Conservation (phyloP, 176 grass and related monocot genomes). For the Pontederia paniculata region DNA sequence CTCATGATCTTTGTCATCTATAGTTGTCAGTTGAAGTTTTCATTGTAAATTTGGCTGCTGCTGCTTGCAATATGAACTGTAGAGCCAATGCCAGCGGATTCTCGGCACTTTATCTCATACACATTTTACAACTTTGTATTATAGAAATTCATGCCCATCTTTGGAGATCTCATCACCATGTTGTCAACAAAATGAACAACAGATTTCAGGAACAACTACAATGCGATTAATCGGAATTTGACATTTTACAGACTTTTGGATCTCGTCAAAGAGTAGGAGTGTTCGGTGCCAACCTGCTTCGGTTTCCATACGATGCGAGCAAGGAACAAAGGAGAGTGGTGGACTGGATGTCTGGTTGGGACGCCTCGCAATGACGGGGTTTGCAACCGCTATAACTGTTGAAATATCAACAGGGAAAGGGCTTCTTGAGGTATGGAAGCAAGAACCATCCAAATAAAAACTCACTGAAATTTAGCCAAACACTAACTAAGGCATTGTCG, state of each 20-base stretch:
- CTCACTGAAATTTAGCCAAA: neutral
- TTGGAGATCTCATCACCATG: too few relatives aligned
- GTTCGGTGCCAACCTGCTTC: conserved; percentile 4
- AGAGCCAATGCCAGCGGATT: too few relatives aligned
- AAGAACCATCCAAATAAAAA: neutral
- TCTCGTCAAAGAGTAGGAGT: conserved; percentile 28
- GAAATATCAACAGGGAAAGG: conserved; percentile 77
- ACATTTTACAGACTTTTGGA: conserved; percentile 18
- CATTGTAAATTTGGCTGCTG: too few relatives aligned
- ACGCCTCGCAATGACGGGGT: conserved; percentile 69
- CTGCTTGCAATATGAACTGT: too few relatives aligned
- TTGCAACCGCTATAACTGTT: conserved; percentile 58
- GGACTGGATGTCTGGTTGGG: conserved; percentile 56
- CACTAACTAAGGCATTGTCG: neutral
- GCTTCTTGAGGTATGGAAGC: conserved; percentile 45
- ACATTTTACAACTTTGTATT: too few relatives aligned
- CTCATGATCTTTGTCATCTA: too few relatives aligned
- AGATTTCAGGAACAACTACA: too few relatives aligned
- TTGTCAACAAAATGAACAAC: too few relatives aligned
- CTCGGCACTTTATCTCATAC: too few relatives aligned
- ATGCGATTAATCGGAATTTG: too few relatives aligned
- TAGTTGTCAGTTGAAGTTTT: too few relatives aligned
- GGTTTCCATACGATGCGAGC: conserved; percentile 51
- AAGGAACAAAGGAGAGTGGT: conserved; percentile 34
- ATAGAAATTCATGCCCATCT: too few relatives aligned